Evolutionary conservation across 148 eudicot genomes (phyloP).

Genomic region (Limonium bicolor): DNA sequence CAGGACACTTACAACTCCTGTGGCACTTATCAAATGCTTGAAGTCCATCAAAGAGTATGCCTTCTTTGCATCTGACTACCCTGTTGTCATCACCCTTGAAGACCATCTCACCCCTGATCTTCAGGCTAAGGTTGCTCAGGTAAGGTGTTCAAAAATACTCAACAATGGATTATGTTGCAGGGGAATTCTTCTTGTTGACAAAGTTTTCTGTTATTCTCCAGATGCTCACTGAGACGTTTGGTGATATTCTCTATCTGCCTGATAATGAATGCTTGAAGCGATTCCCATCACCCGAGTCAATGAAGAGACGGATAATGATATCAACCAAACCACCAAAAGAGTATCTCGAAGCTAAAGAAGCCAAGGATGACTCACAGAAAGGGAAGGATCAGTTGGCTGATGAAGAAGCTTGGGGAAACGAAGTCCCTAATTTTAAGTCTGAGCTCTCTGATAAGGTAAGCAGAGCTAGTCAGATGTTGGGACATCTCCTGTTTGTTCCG

Average conservation of each 20-base stretch:
- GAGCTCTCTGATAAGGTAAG: no score
- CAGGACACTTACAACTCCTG: conserved; percentile 83
- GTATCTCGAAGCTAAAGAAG: conserved; percentile 34
- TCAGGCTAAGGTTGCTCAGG: conserved; percentile 84
- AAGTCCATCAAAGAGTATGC: conserved; percentile 67
- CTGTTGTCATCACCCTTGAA: conserved; percentile 80
- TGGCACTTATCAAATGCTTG: conserved; percentile 56
- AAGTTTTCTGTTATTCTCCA: conserved; percentile 10
- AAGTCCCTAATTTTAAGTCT: conserved; percentile 28
- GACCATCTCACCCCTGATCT: conserved; percentile 79
- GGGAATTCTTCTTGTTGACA: not conserved
- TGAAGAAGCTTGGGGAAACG: conserved; percentile 71
- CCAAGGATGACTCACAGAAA: conserved; percentile 21
- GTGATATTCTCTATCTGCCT: conserved; percentile 56
- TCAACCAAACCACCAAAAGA: conserved; percentile 94
- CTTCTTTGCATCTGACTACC: conserved; percentile 58
- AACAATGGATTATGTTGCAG: no score
- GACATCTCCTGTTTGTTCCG: not conserved
- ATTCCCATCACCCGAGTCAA: conserved; percentile 69
- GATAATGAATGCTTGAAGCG: conserved; percentile 47
- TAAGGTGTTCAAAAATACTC: conserved; percentile 5
- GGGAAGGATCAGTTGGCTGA: conserved; percentile 27
- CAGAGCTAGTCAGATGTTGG: no score
- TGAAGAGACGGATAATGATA: conserved; percentile 52
- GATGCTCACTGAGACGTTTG: conserved; percentile 85